Base-by-base conservation (phyloP, 140 eudicot genomes). In the Oenanthe javanica region DNA sequence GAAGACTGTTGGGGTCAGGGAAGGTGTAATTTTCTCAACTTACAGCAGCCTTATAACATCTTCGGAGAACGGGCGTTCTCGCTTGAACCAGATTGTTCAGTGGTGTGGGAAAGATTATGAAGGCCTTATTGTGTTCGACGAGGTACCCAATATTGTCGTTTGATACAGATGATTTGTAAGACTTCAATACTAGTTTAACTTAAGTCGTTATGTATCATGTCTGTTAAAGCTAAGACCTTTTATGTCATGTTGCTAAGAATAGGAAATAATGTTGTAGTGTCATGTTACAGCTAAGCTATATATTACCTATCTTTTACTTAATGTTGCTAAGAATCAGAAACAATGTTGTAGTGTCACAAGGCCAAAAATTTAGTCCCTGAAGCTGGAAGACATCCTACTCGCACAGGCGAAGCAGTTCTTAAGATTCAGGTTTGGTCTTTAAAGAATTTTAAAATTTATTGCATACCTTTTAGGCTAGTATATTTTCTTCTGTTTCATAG, bases 341-440 rank as follows among this genome's bases (percentile, higher is more conserved):
- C 27, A 80, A 81, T 52, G 76, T 81, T 81, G 80, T 81, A 96
- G 99, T 96, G 98, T 84, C 99, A 96, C 85, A 96, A 96, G 87
- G 99, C 99, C 79, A 96, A 96, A 91, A 96, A 96, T 91, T 88
- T 96, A 86, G 93, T 96, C 75, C 99, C 99, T 72, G 99, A 96
- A 87, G 91, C 99, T 45, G 99, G 99, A 84, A 88, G 91, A 63
- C 94, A 93, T 76, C 89, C 98, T 77, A 96, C 99, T 79, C 89
- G 94, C 81, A 96, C 99, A 45, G 99, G 99, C 14, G 96, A 93
- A 91, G 96, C 98, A 38, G 99, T 96, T 84, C 94, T 96, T 84
- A 97, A 96, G 78, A 87, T 96, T 82, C 99, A 96, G 99, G 99
- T 95, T 87, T 82, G 85, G 85, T 81, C 78, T 18, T 83, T 71